Percentiles rank a stretch among this genome's conserved stretches.
phyloP scores from a whole-genome alignment of 2,329 filamentous ascomycete species.

The Aspergillus latus region DNA sequence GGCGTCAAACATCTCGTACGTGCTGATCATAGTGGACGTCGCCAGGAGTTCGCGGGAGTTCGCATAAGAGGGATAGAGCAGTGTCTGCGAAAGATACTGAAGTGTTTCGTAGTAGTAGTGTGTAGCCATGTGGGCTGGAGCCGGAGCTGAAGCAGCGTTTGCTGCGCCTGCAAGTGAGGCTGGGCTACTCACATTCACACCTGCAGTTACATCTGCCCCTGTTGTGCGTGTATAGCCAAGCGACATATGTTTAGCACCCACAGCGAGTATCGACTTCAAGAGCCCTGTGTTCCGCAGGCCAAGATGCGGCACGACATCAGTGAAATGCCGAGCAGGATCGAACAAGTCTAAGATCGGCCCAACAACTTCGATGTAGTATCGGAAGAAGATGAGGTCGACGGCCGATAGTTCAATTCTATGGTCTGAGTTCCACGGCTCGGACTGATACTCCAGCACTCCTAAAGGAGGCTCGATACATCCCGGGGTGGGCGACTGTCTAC shows the following conservation, averaged over 20 bases:
- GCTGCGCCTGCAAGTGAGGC: background rate
- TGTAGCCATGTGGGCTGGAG: constrained; percentile 16
- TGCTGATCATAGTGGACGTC: constrained; percentile 3
- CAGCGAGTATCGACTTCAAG: constrained; percentile 12
- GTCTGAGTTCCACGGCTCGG: constrained; percentile 18
- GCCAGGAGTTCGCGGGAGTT: constrained; percentile 49
- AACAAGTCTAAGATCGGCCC: constrained; percentile 20
- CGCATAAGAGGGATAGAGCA: constrained; percentile 58
- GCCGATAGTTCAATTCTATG: constrained; percentile 10
- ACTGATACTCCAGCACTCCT: constrained; percentile 1
- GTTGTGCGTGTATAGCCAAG: constrained; percentile 1
- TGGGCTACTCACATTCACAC: background rate
- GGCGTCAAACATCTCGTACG: constrained; percentile 44
- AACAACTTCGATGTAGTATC: constrained; percentile 15
- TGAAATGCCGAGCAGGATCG: constrained; percentile 20
- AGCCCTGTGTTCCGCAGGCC: constrained; percentile 14
- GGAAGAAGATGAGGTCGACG: constrained; percentile 13
- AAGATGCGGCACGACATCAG: constrained; percentile 15
- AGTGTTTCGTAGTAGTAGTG: constrained; percentile 64
- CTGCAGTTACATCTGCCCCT: background rate
- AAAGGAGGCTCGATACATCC: background rate
- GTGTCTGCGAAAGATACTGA: constrained; percentile 59
- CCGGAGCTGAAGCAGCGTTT: background rate
- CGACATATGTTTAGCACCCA: constrained; percentile 13
- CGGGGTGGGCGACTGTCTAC: constrained; percentile 5